These are phyloP conservation scores for Pythium oligandrum DNA, from an alignment of 352 stramenopile genomes.

Conservation along the genomic window DNA sequence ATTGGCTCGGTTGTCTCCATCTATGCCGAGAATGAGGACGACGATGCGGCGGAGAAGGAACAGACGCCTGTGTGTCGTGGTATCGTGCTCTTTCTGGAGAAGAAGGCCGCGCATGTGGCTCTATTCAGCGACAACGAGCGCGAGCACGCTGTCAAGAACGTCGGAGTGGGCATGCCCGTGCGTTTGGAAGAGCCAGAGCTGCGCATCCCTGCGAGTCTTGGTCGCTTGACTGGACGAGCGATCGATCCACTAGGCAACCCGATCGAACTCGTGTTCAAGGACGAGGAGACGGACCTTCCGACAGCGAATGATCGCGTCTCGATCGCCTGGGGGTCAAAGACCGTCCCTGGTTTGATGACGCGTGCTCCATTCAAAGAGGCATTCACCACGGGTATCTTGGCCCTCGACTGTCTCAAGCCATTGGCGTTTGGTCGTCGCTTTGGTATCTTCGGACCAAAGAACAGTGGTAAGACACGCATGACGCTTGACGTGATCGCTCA, in stretches of 20 bases:
- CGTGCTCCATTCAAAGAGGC: constrained; percentile 42
- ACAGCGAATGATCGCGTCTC: constrained; percentile 30
- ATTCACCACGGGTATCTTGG: constrained; percentile 59
- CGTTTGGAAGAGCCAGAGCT: constrained; percentile 45
- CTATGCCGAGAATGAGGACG: constrained; percentile 12
- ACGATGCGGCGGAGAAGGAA: background rate
- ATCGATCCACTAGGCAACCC: constrained; percentile 47
- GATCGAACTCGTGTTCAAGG: constrained; percentile 20
- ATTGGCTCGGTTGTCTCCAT: constrained; percentile 68
- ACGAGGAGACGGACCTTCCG: background rate
- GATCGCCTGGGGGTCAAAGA: constrained; percentile 51
- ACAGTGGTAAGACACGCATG: constrained; percentile 71
- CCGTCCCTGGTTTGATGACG: constrained; percentile 59
- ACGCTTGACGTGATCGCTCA: constrained; percentile 63
- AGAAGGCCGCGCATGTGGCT: constrained; percentile 37
- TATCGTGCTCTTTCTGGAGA: constrained; percentile 25
- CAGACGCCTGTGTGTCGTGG: constrained; percentile 12
- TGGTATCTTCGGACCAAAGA: constrained; percentile 52
- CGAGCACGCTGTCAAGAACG: constrained; percentile 15
- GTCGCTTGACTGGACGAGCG: constrained; percentile 36
- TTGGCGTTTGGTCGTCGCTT: constrained; percentile 69
- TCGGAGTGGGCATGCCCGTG: constrained; percentile 60
- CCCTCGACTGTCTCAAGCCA: constrained; percentile 75
- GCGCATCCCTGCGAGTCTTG: constrained; percentile 37
- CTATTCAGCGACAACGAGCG: constrained; percentile 33